Evolutionary conservation across 768 basidiomycete species (phyloP).

Genomic region (Agrocybe chaxingu): DNA sequence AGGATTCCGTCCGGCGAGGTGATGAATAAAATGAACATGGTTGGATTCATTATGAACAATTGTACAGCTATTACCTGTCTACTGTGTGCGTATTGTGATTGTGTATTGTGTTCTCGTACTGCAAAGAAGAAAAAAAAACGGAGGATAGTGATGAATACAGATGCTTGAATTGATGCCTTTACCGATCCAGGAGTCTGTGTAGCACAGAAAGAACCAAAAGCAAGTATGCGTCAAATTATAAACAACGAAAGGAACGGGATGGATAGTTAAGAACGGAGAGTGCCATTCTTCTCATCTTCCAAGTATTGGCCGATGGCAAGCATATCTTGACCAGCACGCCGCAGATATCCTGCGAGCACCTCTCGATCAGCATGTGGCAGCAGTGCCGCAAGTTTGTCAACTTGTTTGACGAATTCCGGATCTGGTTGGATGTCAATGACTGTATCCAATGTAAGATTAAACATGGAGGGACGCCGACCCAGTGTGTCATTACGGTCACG

Average conservation of each 20-base stretch:
- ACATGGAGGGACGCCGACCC: constrained; percentile 37
- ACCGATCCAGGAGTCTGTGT: neutral
- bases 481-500: constrained; percentile 26
- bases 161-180: neutral
- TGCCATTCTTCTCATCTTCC: constrained; percentile 79
- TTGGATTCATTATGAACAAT: constrained; percentile 8
- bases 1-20: constrained; percentile 43
- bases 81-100: constrained; percentile 9
- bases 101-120: neutral
- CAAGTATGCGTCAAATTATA: constrained; percentile 2
- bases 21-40: neutral
- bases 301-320: constrained; percentile 85
- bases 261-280: constrained; percentile 35
- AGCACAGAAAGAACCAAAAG: constrained; percentile 13
- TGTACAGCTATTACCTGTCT: constrained; percentile 11
- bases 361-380: constrained; percentile 70
- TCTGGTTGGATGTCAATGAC: constrained; percentile 36
- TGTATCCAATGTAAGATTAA: constrained; percentile 25
- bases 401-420: constrained; percentile 60
- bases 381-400: constrained; percentile 68
- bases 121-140: neutral
- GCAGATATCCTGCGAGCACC: constrained; percentile 69
- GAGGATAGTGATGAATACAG: neutral
- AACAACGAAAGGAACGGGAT: neutral
- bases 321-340: constrained; percentile 74